Base-by-base conservation (phyloP, 2,329 filamentous ascomycete species). In the Colletotrichum agaves region DNA sequence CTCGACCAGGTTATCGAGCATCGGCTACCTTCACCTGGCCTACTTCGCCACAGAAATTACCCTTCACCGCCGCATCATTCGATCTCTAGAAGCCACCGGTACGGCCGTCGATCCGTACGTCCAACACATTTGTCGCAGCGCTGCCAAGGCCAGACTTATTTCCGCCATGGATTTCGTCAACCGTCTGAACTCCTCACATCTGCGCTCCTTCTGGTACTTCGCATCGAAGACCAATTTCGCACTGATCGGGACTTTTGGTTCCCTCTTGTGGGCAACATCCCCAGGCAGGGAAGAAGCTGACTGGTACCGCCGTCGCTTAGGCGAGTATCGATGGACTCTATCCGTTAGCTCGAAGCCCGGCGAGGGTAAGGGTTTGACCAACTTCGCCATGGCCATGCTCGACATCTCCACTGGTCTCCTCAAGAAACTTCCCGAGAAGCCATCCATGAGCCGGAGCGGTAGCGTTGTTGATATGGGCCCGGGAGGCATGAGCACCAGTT, bases 131-230 rank as follows among this genome's bases (percentile, higher is more conserved):
- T 97, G 94, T 79, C 93, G 95, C 60, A 94, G 91, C 64, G 95
- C 95, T 4, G 95, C 95, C 60, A 98, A 98, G 78, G 97, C 95
- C 0, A 91, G 95, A 5, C 86, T 98, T 37, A 97, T 98, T 75
- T 97, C 93, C 21, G 94, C 94, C 71, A 97, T 98, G 92, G 95
- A 98, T 77, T 97, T 98, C 79, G 94, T 97, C 73, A 98, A 98
- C 79, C 91, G 95, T 0, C 87, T 98, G 35, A 93, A 92, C 49
- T 93, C 93, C 0, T 88, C 90, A 39, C 94, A 98, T 74, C 85
- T 98, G 33, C 89, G 91, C n/a, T 88, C 93, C 0, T 98, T 98
- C 80, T 98, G 95, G 95, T 94, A 92, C 76, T 95, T 94, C 75
- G 90, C 92, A 2, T 93, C 91, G 44, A 93, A 93, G 74, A 92